phyloP scores from a whole-genome alignment of 148 eudicot genomes.

The Vaccinium corymbosum region DNA sequence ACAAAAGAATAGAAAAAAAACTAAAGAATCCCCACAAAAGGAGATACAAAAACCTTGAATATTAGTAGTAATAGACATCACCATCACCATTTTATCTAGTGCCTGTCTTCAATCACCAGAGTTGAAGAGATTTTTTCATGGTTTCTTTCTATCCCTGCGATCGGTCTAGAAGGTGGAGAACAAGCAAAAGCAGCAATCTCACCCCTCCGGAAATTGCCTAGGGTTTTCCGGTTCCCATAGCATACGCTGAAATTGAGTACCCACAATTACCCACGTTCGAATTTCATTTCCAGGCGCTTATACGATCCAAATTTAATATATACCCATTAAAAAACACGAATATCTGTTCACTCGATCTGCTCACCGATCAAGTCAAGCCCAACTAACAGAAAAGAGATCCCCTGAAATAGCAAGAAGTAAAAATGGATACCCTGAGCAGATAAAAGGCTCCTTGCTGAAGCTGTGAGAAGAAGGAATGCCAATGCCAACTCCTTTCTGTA shows the following conservation, averaged over 20 bases:
- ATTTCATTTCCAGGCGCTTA: constrained; percentile 8
- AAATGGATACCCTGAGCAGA: constrained; percentile 98
- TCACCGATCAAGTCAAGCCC: constrained; percentile 94
- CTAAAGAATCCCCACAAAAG: constrained; percentile 28
- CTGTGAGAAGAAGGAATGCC: constrained; percentile 80
- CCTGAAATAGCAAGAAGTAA: constrained; percentile 98
- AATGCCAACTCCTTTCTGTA: constrained; percentile 82
- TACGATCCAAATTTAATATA: constrained; percentile 21
- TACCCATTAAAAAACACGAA: constrained; percentile 17
- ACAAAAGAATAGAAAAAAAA: constrained; percentile 48
- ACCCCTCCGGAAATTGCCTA: constrained; percentile 13
- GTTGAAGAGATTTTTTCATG: neutral
- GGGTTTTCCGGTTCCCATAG: neutral
- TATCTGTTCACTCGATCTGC: constrained; percentile 52
- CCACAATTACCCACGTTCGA: constrained; percentile 5
- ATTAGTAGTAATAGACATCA: constrained; percentile 12
- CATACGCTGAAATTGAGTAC: neutral
- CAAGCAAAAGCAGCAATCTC: constrained; percentile 16
- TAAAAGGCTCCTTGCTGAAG: constrained; percentile 79
- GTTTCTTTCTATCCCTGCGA: neutral
- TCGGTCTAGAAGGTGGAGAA: constrained; percentile 23
- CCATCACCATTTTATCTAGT: constrained; percentile 4
- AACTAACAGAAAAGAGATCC: constrained; percentile 80
- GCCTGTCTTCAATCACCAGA: constrained; percentile 5
- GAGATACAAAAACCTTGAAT: constrained; percentile 16